A percentile compares a stretch with the other conserved stretches of the same genome.
phyloP scores from a whole-genome alignment of 345 rosid species.

The Nasturtium officinale region DNA sequence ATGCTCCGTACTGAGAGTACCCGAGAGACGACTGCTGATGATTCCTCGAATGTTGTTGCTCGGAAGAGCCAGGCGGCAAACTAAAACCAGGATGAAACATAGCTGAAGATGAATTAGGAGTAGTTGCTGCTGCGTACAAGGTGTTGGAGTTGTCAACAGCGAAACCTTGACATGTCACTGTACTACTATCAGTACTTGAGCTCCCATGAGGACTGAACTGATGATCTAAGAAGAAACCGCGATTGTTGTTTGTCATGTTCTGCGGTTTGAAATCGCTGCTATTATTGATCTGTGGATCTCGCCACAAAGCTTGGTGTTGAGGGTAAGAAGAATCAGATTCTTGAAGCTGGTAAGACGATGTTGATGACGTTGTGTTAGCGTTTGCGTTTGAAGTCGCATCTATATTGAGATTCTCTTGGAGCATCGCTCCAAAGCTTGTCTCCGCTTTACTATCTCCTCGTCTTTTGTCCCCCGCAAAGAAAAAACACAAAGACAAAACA shows the following conservation, averaged over 20 bases:
- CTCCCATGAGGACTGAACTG: conserved; percentile 67
- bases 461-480: conserved; percentile 42
- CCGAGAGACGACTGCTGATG: conserved; percentile 34
- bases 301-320: conserved; percentile 54
- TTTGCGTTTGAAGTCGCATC: conserved; percentile 50
- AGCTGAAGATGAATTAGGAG: conserved; percentile 55
- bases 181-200: conserved; percentile 61
- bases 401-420: conserved; percentile 67
- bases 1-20: conserved; percentile 35
- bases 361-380: conserved; percentile 42
- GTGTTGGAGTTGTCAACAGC: conserved; percentile 51
- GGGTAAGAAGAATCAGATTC: conserved; percentile 45
- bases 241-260: conserved; percentile 21
- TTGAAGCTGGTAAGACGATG: conserved; percentile 44
- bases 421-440: conserved; percentile 65
- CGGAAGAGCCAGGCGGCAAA: conserved; percentile 38
- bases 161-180: conserved; percentile 62
- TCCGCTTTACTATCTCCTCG: conserved; percentile 70
- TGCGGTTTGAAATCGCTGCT: conserved; percentile 50
- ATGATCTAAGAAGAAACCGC: conserved; percentile 68
- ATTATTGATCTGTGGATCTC: conserved; percentile 45
- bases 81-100: conserved; percentile 39
- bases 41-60: conserved; percentile 48
- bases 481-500: neutral
- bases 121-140: conserved; percentile 53